Conservation (phyloP, 768 basidiomycete species). For the Boletus rubropictus region DNA sequence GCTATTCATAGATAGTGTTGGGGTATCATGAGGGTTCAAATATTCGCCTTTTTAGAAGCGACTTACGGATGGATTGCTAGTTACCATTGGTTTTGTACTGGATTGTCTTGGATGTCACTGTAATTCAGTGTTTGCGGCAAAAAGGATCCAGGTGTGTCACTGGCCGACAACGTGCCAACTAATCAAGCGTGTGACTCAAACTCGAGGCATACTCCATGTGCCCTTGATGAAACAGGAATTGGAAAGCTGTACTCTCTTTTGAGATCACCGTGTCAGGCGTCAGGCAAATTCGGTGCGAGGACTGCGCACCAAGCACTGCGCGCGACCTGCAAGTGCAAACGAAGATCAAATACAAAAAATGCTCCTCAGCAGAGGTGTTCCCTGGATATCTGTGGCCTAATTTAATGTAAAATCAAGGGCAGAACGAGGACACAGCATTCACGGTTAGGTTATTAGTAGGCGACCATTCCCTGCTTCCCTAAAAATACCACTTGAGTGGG, state of each 20-base stretch:
- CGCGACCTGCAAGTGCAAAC: conserved; percentile 7
- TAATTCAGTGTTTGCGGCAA: neutral
- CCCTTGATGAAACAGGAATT: conserved; percentile 11
- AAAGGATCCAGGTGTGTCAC: neutral
- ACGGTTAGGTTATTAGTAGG: neutral
- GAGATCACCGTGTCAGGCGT: conserved; percentile 4
- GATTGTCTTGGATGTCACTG: conserved; percentile 3
- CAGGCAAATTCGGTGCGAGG: conserved; percentile 10
- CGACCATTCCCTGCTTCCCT: neutral
- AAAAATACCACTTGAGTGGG: neutral
- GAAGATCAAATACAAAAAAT: conserved; percentile 21
- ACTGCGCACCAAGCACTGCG: conserved; percentile 11
- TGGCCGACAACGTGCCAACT: conserved; percentile 17
- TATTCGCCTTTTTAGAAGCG: conserved; percentile 14
- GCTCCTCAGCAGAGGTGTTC: neutral
- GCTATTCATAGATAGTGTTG: conserved; percentile 20
- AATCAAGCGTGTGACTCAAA: conserved; percentile 7
- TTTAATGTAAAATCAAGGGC: conserved; percentile 12
- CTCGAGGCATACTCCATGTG: conserved; percentile 16
- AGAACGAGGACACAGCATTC: conserved; percentile 6
- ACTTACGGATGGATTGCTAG: conserved; percentile 11
- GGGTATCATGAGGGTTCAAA: conserved; percentile 9
- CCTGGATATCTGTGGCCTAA: conserved; percentile 1
- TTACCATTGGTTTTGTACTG: neutral
- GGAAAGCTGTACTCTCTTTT: conserved; percentile 6